These are phyloP conservation scores for Syncephalastrum racemosum DNA, from an alignment of 371 early-diverging fungal species.

Conservation along the genomic window DNA sequence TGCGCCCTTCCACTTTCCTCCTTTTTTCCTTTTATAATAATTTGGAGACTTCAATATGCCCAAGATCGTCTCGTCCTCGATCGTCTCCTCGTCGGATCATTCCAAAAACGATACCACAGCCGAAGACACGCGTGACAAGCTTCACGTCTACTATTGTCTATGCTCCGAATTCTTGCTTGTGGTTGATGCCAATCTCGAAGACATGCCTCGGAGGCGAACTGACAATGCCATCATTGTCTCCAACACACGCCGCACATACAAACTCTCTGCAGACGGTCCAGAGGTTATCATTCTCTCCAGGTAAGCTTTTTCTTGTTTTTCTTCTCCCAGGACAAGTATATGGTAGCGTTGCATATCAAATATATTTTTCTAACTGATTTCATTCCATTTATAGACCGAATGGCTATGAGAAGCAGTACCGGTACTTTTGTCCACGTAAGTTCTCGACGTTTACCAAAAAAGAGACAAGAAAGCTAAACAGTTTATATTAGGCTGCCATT, in stretches of 20 bases:
- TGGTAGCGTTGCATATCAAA: neutral
- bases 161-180: constrained; percentile 75
- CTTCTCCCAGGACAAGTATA: neutral
- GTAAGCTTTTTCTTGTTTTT: constrained; percentile 18
- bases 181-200: constrained; percentile 59
- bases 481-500: constrained; percentile 43
- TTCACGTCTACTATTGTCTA: constrained; percentile 74
- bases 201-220: constrained; percentile 60
- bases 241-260: constrained; percentile 62
- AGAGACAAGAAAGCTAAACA: neutral
- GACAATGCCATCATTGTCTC: constrained; percentile 67
- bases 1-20: no score
- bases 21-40: no score
- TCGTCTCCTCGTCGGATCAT: constrained; percentile 66
- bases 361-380: no score
- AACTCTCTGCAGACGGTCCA: constrained; percentile 52
- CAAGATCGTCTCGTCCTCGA: constrained; percentile 64
- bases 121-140: constrained; percentile 35
- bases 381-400: constrained; percentile 36
- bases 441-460: neutral
- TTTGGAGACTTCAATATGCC: constrained; percentile 42
- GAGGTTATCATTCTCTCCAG: constrained; percentile 50
- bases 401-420: constrained; percentile 62
- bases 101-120: constrained; percentile 18
- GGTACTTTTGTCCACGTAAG: constrained; percentile 62